phyloP scores from a whole-genome alignment of 768 basidiomycete species.

The Pleurotus ostreatus region DNA sequence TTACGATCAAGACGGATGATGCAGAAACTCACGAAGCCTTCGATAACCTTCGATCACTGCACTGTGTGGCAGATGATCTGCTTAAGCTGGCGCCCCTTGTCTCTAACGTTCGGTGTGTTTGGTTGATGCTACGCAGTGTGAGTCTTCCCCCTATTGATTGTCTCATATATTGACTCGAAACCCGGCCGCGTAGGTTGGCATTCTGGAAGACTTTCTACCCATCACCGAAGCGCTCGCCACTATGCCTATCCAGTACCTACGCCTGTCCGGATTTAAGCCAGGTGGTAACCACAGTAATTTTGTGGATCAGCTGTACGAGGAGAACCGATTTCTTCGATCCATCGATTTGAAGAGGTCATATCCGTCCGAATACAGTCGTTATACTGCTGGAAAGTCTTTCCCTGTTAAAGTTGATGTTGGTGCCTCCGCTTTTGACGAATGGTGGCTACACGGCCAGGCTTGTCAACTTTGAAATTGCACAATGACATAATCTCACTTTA shows the following conservation, averaged over 20 bases:
- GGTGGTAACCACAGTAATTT: neutral
- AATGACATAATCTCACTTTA: too few relatives aligned
- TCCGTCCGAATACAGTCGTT: neutral
- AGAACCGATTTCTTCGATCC: neutral
- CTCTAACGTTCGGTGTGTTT: neutral
- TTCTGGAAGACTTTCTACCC: neutral
- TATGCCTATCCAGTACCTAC: neutral
- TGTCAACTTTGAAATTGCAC: too few relatives aligned
- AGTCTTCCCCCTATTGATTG: neutral
- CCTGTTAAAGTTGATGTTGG: neutral
- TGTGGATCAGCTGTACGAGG: neutral
- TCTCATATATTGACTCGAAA: neutral
- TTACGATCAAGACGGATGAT: neutral
- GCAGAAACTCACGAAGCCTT: neutral
- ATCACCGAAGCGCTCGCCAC: neutral
- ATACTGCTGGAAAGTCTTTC: neutral
- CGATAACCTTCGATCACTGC: neutral
- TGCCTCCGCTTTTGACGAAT: neutral
- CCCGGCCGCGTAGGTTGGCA: neutral
- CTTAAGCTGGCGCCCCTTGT: neutral
- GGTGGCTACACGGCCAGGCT: neutral
- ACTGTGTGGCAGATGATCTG: neutral
- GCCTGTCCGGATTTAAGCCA: neutral
- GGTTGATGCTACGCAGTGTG: neutral
- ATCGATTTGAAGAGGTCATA: neutral